phyloP scores from a whole-genome alignment of 352 stramenopile genomes.

The Globisporangium perplexum region DNA sequence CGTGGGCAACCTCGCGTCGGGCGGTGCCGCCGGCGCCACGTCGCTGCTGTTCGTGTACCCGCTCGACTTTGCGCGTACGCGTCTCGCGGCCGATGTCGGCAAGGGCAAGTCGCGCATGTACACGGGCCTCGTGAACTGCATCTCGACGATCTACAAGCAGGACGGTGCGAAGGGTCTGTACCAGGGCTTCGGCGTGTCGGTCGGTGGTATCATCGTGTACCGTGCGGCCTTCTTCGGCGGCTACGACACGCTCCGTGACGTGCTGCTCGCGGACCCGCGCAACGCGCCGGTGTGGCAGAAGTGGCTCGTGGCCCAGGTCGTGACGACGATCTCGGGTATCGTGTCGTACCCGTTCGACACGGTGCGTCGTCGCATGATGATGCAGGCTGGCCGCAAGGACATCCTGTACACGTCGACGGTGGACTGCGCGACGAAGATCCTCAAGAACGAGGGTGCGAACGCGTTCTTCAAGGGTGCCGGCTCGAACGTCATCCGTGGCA shows the following conservation, averaged over 20 bases:
- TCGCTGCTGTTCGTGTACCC: constrained; percentile 97
- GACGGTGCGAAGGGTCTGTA: constrained; percentile 93
- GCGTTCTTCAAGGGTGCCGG: constrained; percentile 99
- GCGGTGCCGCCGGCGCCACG: constrained; percentile 95
- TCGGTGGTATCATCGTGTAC: constrained; percentile 99
- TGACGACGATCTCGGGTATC: constrained; percentile 90
- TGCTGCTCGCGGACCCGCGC: constrained; percentile 79
- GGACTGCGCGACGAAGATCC: constrained; percentile 97
- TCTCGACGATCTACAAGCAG: constrained; percentile 93
- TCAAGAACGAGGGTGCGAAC: constrained; percentile 91
- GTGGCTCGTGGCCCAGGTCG: constrained; percentile 89
- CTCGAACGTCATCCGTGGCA: constrained; percentile 98
- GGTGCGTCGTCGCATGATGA: constrained; percentile 95
- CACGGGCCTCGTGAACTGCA: constrained; percentile 96
- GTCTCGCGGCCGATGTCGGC: constrained; percentile 97
- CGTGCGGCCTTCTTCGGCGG: constrained; percentile 97
- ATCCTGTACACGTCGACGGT: constrained; percentile 97
- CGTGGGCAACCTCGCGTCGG: constrained; percentile 96
- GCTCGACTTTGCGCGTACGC: constrained; percentile 98
- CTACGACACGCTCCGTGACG: constrained; percentile 96
- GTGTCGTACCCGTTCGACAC: constrained; percentile 97
- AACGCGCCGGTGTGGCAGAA: constrained; percentile 86
- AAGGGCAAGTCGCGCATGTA: constrained; percentile 96
- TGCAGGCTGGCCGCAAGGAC: constrained; percentile 96
- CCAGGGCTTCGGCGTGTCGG: constrained; percentile 98